Evolutionary conservation across 1,284 basidiomycete species (phyloP).

Genomic region (Agaricales sp.): DNA sequence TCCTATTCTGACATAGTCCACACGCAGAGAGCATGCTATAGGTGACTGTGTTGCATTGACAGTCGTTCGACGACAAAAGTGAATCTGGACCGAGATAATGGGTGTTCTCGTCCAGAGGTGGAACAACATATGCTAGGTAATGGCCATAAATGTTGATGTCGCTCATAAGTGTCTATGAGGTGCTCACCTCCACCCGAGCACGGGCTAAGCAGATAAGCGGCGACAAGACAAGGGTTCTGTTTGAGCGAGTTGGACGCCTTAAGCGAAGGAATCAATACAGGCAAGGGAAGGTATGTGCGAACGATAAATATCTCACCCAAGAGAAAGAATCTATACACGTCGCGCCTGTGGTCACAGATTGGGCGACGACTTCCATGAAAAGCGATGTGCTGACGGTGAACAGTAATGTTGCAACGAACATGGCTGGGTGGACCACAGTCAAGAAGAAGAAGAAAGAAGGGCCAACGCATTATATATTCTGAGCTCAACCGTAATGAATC

Average conservation of each 20-base stretch:
- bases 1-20: background rate
- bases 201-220: background rate
- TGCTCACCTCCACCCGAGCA: background rate
- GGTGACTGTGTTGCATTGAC: background rate
- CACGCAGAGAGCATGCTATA: background rate
- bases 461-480: too few species aligned
- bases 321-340: background rate
- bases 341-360: background rate
- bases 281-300: background rate
- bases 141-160: too few species aligned
- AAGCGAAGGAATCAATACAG: background rate
- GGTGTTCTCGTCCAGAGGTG: background rate
- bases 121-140: background rate
- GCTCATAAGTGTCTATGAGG: too few species aligned
- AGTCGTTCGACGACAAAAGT: background rate
- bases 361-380: background rate
- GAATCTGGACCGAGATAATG: background rate
- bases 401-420: background rate
- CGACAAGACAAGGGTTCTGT: background rate
- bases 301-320: background rate
- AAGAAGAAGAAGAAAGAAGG: background rate
- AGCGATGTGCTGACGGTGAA: background rate
- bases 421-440: background rate
- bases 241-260: conserved; percentile 1
- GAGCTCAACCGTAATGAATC: too few species aligned